Conservation (phyloP, 2,329 filamentous ascomycete species). For the Dactylonectria macrodidyma region DNA sequence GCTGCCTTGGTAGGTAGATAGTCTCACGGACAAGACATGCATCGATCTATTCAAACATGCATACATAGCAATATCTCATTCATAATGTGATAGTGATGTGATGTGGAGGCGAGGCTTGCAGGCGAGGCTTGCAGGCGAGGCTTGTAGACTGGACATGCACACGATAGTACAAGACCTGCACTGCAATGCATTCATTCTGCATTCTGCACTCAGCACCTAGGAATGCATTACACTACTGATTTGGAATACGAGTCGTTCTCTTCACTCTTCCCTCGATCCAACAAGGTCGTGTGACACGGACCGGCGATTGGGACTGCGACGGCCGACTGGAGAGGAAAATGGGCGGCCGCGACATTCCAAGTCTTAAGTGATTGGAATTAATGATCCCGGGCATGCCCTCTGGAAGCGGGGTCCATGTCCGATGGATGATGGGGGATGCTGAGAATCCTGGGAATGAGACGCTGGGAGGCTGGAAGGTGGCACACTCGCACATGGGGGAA, state of each 20-base stretch:
- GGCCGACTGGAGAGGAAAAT: conserved; percentile 14
- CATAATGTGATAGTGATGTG: neutral
- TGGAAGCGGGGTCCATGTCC: conserved; percentile 38
- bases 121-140: no score
- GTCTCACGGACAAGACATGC: neutral
- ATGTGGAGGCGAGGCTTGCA: neutral
- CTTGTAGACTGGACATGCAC: no score
- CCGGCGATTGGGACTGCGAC: conserved; percentile 22
- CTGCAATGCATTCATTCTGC: no score
- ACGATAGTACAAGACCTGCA: neutral
- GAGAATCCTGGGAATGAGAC: neutral
- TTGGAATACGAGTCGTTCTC: neutral
- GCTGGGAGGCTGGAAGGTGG: conserved; percentile 25
- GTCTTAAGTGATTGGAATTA: conserved; percentile 11
- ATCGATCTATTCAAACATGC: neutral
- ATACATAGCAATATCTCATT: neutral
- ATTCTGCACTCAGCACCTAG: neutral
- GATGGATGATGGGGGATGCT: conserved; percentile 13
- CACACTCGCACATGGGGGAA: conserved; percentile 22
- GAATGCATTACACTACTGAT: conserved; percentile 4
- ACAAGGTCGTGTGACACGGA: conserved; percentile 19
- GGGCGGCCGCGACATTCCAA: conserved; percentile 10
- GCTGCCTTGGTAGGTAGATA: conserved; percentile 24
- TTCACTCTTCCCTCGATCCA: neutral
- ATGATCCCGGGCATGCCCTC: conserved; percentile 4